These are phyloP conservation scores for Aspergillus sclerotiicarbonarius DNA, from an alignment of 495 filamentous ascomycete species.

Conservation along the genomic window DNA sequence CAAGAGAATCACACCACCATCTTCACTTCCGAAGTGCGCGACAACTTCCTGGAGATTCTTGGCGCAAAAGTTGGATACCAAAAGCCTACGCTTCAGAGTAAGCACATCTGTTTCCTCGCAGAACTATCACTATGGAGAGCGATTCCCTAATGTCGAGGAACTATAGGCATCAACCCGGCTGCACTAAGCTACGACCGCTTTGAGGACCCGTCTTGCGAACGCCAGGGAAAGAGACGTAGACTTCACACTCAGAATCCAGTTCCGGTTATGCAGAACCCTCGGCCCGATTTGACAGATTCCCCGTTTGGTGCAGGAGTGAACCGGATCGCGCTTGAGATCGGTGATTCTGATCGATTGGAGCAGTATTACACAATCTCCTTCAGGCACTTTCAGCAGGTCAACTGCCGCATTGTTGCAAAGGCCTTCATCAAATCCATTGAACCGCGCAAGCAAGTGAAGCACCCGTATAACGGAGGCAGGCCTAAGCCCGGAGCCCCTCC, in stretches of 20 bases:
- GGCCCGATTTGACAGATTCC: constrained; percentile 25
- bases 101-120: constrained; percentile 3
- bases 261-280: constrained; percentile 16
- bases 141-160: constrained; percentile 8
- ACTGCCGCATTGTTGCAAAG: constrained; percentile 60
- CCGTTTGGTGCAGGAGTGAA: constrained; percentile 31
- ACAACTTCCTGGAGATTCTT: constrained; percentile 39
- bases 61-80: constrained; percentile 34
- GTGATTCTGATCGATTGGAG: constrained; percentile 36
- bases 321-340: constrained; percentile 39
- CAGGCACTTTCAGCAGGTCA: constrained; percentile 46
- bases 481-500: constrained; percentile 34
- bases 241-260: constrained; percentile 21
- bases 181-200: constrained; percentile 12
- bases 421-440: constrained; percentile 80
- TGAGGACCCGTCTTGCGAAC: constrained; percentile 24
- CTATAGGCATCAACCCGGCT: constrained; percentile 10
- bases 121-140: neutral
- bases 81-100: constrained; percentile 31
- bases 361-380: constrained; percentile 40
- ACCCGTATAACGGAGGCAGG: constrained; percentile 72
- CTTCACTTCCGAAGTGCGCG: constrained; percentile 38
- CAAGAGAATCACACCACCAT: constrained; percentile 33
- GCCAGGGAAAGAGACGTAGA: constrained; percentile 35
- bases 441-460: constrained; percentile 79